These are phyloP conservation scores for Gossypium davidsonii DNA, from an alignment of 441 rosid species.

Conservation along the genomic window DNA sequence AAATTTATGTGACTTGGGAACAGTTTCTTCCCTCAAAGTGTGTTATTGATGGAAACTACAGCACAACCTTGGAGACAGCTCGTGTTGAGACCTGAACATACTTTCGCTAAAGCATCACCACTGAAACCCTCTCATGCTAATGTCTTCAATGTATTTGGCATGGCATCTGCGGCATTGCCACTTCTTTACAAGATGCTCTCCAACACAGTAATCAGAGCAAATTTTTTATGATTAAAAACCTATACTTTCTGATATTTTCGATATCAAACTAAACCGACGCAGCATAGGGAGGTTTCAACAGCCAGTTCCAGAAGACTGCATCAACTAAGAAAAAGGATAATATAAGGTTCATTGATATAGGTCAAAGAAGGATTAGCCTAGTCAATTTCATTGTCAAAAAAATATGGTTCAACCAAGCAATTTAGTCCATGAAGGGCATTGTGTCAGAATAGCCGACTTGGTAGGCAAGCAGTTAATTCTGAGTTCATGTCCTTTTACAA, in stretches of 20 bases:
- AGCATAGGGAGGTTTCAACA: slow-evolving; percentile 32
- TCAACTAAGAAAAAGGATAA: slow-evolving; percentile 4
- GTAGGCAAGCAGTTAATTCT: background rate
- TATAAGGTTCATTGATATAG: background rate
- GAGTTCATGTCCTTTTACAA: background rate
- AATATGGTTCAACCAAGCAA: background rate
- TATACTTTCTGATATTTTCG: slow-evolving; percentile 25
- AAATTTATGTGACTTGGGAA: slow-evolving; percentile 35
- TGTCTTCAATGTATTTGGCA: slow-evolving; percentile 27
- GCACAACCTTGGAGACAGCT: slow-evolving; percentile 22
- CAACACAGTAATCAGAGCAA: slow-evolving; percentile 32
- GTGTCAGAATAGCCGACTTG: background rate
- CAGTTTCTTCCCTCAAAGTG: slow-evolving; percentile 20
- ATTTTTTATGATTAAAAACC: slow-evolving; percentile 30
- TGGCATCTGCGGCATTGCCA: slow-evolving; percentile 31
- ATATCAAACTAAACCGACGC: slow-evolving; percentile 28
- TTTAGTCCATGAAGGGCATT: background rate
- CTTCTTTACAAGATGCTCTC: slow-evolving; percentile 57
- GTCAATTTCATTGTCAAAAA: background rate
- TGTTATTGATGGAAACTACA: slow-evolving; percentile 38
- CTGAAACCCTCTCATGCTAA: slow-evolving; percentile 26
- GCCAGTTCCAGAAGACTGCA: slow-evolving; percentile 36
- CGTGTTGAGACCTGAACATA: background rate
- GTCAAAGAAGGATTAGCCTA: background rate
- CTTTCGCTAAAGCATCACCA: slow-evolving; percentile 21